A percentile compares a stretch with the other conserved stretches of the same genome.
Conservation (phyloP, 768 basidiomycete species). For the Ramaria sp. region DNA sequence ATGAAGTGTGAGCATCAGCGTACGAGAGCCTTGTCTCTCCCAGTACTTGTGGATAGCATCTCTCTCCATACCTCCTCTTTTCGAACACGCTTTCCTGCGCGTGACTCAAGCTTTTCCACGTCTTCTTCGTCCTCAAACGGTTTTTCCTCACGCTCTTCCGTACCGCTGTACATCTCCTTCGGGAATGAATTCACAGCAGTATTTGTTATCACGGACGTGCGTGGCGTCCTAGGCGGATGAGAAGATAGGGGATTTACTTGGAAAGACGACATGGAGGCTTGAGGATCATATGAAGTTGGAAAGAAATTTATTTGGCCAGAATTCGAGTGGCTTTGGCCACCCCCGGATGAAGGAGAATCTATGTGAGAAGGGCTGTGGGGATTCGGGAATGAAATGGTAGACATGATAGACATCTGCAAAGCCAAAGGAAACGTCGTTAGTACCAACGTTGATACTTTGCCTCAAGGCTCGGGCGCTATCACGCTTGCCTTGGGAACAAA, state of each 20-base stretch:
- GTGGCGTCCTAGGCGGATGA: slow-evolving; percentile 71
- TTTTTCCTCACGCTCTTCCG: slow-evolving; percentile 22
- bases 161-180: slow-evolving; percentile 35
- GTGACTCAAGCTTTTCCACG: slow-evolving; percentile 37
- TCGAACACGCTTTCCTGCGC: slow-evolving; percentile 36
- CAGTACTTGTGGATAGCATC: slow-evolving; percentile 64
- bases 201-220: slow-evolving; percentile 34
- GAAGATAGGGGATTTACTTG: slow-evolving; percentile 75
- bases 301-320: slow-evolving; percentile 43
- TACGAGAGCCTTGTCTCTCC: slow-evolving; percentile 81
- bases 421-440: not conserved
- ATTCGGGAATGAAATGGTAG: slow-evolving; percentile 54
- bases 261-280: slow-evolving; percentile 39
- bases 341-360: slow-evolving; percentile 6
- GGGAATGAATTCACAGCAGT: slow-evolving; percentile 26
- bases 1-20: slow-evolving; percentile 21
- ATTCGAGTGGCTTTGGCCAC: slow-evolving; percentile 21
- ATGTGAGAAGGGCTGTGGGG: slow-evolving; percentile 21
- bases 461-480: not conserved
- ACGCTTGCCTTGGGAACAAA: not conserved
- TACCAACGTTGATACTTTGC: not conserved
- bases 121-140: slow-evolving; percentile 24
- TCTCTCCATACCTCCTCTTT: slow-evolving; percentile 73
- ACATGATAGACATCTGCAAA: slow-evolving; percentile 32
- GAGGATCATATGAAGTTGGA: slow-evolving; percentile 43